Conservation (phyloP, 352 stramenopile species). For the Globisporangium viniferum region DNA sequence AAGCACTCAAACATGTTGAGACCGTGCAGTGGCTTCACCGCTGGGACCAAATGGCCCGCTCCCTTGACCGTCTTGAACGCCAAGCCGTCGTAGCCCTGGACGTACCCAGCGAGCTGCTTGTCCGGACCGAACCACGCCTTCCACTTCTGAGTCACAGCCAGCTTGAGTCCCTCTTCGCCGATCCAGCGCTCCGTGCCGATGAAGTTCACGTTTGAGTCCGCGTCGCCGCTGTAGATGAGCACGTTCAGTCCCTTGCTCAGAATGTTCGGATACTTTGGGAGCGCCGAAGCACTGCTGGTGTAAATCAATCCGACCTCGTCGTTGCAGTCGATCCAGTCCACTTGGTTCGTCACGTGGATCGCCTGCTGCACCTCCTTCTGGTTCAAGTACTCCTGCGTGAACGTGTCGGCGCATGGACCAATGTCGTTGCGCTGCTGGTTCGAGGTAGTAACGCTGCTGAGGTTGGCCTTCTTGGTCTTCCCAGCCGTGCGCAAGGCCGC, state of each 20-base stretch:
- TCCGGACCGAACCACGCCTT: constrained; percentile 19
- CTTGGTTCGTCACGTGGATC: neutral
- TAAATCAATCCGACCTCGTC: neutral
- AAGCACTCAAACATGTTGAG: constrained; percentile 75
- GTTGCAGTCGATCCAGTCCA: neutral
- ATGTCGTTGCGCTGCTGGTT: neutral
- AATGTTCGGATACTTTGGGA: neutral
- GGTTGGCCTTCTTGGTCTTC: neutral
- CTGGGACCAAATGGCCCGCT: constrained; percentile 86
- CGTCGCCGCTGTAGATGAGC: neutral
- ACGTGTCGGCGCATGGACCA: neutral
- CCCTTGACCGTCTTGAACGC: constrained; percentile 90
- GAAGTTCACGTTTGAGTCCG: neutral
- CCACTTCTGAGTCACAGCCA: neutral
- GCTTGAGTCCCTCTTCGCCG: neutral
- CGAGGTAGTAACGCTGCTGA: neutral
- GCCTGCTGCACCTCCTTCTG: neutral
- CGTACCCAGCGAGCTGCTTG: constrained; percentile 80
- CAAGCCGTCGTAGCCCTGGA: constrained; percentile 76
- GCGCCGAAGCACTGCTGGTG: neutral
- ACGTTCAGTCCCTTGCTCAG: neutral
- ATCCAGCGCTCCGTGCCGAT: neutral
- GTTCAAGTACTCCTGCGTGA: neutral
- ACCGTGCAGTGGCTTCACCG: constrained; percentile 57
- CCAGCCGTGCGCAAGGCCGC: neutral